phyloP scores from a whole-genome alignment of 805 yeast genomes.

The Wickerhamiella nectarea region DNA sequence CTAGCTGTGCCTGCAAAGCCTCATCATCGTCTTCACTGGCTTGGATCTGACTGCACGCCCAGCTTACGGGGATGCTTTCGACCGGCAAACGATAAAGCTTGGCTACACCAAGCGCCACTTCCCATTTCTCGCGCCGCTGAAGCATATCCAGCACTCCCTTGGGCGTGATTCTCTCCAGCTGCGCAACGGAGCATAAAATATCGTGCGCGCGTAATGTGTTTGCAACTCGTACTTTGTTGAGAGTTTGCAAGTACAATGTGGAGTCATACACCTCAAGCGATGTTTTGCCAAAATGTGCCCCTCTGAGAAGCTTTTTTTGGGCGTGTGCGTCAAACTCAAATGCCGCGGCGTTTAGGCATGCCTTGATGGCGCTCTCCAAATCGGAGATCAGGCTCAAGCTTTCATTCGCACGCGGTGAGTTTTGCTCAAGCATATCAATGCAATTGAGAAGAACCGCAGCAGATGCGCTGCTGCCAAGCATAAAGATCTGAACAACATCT shows the following conservation, averaged over 20 bases:
- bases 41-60: constrained; percentile 71
- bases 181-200: constrained; percentile 47
- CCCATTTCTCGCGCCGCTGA: constrained; percentile 44
- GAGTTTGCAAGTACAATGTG: constrained; percentile 45
- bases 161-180: constrained; percentile 40
- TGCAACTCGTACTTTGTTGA: constrained; percentile 49
- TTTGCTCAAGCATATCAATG: constrained; percentile 45
- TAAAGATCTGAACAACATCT: constrained; percentile 47
- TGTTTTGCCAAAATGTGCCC: constrained; percentile 79
- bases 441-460: constrained; percentile 76
- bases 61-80: constrained; percentile 48
- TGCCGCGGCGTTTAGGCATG: constrained; percentile 59
- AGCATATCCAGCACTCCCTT: constrained; percentile 44
- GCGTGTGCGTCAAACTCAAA: constrained; percentile 64
- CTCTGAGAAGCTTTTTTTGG: constrained; percentile 69
- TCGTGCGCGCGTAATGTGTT: constrained; percentile 54
- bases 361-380: constrained; percentile 47
- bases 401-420: constrained; percentile 72
- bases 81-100: constrained; percentile 35
- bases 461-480: constrained; percentile 73
- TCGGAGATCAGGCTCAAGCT: constrained; percentile 43
- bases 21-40: constrained; percentile 39
- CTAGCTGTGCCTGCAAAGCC: constrained; percentile 38
- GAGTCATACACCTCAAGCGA: constrained; percentile 41
- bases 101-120: constrained; percentile 49